Percentiles rank a stretch among this genome's conserved stretches.
Evolutionary conservation across 73 alveolate genomes (phyloP).

Genomic region (Paramecium sexaurelia): DNA sequence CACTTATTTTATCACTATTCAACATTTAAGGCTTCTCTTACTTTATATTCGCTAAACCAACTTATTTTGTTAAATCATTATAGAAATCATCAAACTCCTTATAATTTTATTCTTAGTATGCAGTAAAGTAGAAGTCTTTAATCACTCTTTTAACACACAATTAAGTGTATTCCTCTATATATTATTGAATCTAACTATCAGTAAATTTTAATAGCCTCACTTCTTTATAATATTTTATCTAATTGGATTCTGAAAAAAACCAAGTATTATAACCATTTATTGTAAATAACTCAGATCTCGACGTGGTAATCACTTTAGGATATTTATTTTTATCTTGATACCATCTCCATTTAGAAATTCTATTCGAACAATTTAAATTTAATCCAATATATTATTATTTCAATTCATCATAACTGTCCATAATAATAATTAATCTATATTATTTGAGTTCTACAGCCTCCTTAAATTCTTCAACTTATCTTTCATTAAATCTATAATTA

Average conservation of each 20-base stretch:
- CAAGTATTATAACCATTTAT: background rate
- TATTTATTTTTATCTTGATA: background rate
- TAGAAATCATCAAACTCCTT: background rate
- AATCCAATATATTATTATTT: background rate
- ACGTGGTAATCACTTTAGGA: constrained; percentile 26
- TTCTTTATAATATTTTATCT: background rate
- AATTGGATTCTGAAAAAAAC: background rate
- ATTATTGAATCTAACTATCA: background rate
- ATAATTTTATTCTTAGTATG: background rate
- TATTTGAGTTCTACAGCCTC: background rate
- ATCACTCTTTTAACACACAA: background rate
- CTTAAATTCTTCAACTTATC: background rate
- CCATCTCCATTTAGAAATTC: background rate
- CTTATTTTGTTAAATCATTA: background rate
- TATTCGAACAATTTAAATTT: background rate
- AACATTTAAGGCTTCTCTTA: background rate
- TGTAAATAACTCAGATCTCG: constrained; percentile 23
- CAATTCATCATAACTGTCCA: constrained; percentile 39
- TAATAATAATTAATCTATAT: background rate
- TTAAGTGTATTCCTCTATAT: background rate
- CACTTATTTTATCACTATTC: background rate
- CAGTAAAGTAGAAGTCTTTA: background rate
- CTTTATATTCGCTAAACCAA: background rate
- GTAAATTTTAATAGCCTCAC: background rate
- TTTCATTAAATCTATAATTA: constrained; percentile 1